phyloP scores from a whole-genome alignment of 371 early-diverging fungal species.

The Batkoa obscura region DNA sequence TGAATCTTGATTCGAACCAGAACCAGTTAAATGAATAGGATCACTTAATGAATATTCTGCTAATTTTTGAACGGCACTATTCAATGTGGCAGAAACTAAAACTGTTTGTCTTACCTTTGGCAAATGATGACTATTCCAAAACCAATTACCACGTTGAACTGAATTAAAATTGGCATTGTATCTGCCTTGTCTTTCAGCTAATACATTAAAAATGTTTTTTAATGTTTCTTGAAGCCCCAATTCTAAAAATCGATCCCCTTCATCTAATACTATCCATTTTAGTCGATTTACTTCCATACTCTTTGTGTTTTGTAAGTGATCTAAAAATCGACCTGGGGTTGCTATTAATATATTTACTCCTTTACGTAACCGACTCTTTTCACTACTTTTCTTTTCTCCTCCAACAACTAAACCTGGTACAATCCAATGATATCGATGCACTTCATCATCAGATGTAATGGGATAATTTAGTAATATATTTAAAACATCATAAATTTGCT shows the following conservation, averaged over 20 bases:
- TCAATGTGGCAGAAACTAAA: conserved; percentile 86
- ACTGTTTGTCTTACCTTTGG: conserved; percentile 57
- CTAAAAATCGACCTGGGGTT: conserved; percentile 96
- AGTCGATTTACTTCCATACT: conserved; percentile 50
- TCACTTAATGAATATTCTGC: conserved; percentile 55
- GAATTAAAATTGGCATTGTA: background rate
- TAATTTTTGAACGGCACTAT: conserved; percentile 59
- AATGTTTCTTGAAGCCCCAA: conserved; percentile 91
- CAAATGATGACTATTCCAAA: conserved; percentile 15
- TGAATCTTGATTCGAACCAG: background rate
- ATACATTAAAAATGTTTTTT: conserved; percentile 49
- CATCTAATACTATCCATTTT: conserved; percentile 90
- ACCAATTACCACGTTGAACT: background rate
- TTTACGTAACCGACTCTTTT: conserved; percentile 80
- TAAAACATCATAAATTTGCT: conserved; percentile 72
- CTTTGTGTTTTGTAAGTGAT: conserved; percentile 80
- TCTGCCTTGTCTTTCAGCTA: conserved; percentile 12
- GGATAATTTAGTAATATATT: conserved; percentile 39
- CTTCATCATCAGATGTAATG: conserved; percentile 4
- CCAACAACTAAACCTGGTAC: conserved; percentile 82
- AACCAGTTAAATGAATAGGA: conserved; percentile 41
- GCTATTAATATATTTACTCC: conserved; percentile 88
- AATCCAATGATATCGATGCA: conserved; percentile 69
- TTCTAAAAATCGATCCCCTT: conserved; percentile 96
- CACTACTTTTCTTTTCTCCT: conserved; percentile 79